A percentile compares a stretch with the other conserved stretches of the same genome.
Conservation (phyloP, 139 green algal species). For the Tetradesmus lagerheimii region DNA sequence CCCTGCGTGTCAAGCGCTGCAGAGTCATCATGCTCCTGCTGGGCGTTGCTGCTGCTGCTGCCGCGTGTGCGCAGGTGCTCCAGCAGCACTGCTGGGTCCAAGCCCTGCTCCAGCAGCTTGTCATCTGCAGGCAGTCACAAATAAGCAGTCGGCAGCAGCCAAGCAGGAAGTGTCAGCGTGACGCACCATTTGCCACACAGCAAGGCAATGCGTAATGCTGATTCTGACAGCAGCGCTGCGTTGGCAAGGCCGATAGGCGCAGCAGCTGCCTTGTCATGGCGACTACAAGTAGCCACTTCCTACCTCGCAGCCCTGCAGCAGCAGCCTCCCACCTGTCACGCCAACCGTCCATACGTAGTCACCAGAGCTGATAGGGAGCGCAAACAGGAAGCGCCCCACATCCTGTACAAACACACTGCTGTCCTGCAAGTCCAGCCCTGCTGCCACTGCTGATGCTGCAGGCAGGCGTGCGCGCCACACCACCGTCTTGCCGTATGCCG, state of each 20-base stretch:
- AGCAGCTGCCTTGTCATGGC: too few relatives aligned
- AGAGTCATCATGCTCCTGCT: background rate
- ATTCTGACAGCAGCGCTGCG: too few relatives aligned
- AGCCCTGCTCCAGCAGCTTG: background rate
- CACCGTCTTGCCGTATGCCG: conserved; percentile 28
- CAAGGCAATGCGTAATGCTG: background rate
- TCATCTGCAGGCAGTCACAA: background rate
- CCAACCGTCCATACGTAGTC: conserved; percentile 49
- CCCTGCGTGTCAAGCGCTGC: conserved; percentile 31
- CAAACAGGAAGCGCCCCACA: conserved; percentile 11
- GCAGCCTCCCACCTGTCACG: background rate
- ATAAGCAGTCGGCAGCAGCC: background rate
- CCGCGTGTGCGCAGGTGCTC: background rate
- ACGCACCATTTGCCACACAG: background rate
- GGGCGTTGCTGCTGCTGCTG: background rate
- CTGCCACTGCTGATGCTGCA: background rate
- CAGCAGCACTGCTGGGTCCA: background rate
- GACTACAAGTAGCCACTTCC: too few relatives aligned
- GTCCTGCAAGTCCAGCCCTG: background rate
- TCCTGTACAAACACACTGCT: conserved; percentile 21
- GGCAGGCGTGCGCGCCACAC: conserved; percentile 20
- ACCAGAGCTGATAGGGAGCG: conserved; percentile 35
- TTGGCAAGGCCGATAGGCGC: too few relatives aligned
- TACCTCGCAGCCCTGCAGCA: too few relatives aligned
- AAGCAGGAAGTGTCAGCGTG: background rate